phyloP scores from a whole-genome alignment of 306 rosid species.

The Glycine soja region DNA sequence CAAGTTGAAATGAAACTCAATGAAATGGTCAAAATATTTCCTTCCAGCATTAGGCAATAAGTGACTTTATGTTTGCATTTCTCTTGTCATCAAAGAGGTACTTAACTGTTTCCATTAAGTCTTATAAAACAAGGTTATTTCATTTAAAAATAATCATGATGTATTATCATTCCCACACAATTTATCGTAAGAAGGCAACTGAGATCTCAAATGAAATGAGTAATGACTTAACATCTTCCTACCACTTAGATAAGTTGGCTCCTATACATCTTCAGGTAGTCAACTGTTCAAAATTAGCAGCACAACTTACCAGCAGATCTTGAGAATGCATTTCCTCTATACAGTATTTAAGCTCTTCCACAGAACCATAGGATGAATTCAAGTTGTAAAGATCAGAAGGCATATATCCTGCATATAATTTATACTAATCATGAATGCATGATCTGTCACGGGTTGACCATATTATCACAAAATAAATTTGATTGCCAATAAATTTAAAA shows the following conservation, averaged over 20 bases:
- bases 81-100: neutral
- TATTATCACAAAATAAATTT: constrained; percentile 24
- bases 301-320: constrained; percentile 64
- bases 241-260: constrained; percentile 5
- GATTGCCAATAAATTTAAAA: constrained; percentile 9
- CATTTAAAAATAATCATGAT: constrained; percentile 19
- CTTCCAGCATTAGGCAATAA: constrained; percentile 16
- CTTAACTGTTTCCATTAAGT: constrained; percentile 16
- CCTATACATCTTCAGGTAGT: constrained; percentile 33
- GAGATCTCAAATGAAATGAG: constrained; percentile 8
- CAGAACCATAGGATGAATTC: constrained; percentile 78
- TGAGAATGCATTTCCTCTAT: constrained; percentile 78
- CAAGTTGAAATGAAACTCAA: constrained; percentile 10
- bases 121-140: constrained; percentile 10
- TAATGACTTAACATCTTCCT: neutral
- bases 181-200: constrained; percentile 13
- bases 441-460: constrained; percentile 22
- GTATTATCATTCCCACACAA: constrained; percentile 13
- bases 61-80: neutral
- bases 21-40: constrained; percentile 20
- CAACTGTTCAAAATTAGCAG: constrained; percentile 40
- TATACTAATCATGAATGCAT: constrained; percentile 42
- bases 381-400: constrained; percentile 85
- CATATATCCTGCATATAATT: constrained; percentile 74
- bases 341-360: constrained; percentile 74